These are phyloP conservation scores for Trichoderma erinaceum DNA, from an alignment of 495 filamentous ascomycete genomes.

Conservation along the genomic window DNA sequence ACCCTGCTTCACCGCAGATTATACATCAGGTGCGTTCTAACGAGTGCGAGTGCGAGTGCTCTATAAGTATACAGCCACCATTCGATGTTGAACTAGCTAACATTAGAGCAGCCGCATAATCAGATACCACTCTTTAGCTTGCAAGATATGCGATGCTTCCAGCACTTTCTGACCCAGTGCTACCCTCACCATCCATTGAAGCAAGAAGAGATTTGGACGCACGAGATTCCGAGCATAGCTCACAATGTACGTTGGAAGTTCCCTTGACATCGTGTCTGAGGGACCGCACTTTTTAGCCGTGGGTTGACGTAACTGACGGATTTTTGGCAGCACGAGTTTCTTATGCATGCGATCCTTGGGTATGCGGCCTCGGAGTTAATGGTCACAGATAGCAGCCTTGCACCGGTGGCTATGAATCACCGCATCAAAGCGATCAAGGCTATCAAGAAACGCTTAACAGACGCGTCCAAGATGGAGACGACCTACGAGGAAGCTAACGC, in stretches of 20 bases:
- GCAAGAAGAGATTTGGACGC: slow-evolving; percentile 52
- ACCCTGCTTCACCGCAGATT: slow-evolving; percentile 42
- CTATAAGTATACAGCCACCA: background rate
- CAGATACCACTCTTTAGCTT: slow-evolving; percentile 45
- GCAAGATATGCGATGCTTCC: slow-evolving; percentile 57
- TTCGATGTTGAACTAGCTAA: background rate
- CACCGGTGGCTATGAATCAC: slow-evolving; percentile 43
- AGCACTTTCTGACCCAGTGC: slow-evolving; percentile 53
- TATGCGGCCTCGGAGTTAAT: slow-evolving; percentile 51
- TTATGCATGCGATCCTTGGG: slow-evolving; percentile 56
- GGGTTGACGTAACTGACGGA: background rate
- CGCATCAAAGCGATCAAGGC: slow-evolving; percentile 51
- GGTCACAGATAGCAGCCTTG: slow-evolving; percentile 24
- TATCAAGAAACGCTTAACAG: slow-evolving; percentile 42
- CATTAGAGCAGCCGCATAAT: slow-evolving; percentile 30
- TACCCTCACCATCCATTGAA: slow-evolving; percentile 56
- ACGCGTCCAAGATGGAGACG: slow-evolving; percentile 27
- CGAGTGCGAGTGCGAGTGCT: background rate
- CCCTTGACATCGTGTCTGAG: background rate
- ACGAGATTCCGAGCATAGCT: slow-evolving; percentile 50
- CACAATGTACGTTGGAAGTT: slow-evolving; percentile 40
- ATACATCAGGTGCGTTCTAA: slow-evolving; percentile 33
- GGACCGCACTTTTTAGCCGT: background rate
- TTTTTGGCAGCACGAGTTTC: slow-evolving; percentile 38
- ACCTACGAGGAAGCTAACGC: slow-evolving; percentile 42